Evolutionary conservation across 148 eudicot genomes (phyloP).

Genomic region (Cornus florida): DNA sequence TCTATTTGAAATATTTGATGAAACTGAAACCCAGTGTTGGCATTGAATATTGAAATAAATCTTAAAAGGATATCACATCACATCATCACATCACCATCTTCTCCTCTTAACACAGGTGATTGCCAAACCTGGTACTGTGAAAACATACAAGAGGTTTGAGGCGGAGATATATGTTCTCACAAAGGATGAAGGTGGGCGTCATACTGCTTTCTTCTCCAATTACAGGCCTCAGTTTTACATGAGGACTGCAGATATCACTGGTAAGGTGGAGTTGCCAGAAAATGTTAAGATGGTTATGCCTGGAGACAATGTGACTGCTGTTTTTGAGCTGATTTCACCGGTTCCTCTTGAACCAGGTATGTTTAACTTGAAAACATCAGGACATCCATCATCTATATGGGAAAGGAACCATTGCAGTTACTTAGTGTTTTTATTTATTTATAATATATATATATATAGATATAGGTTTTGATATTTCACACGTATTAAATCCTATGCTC

Average conservation of each 20-base stretch:
- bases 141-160: conserved; percentile 80
- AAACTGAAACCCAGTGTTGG: not conserved
- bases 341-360: conserved; percentile 87
- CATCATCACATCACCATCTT: conserved; percentile 5
- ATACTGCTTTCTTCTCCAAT: conserved; percentile 80
- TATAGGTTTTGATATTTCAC: not conserved
- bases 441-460: too few relatives aligned
- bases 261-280: conserved; percentile 87
- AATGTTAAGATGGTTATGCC: conserved; percentile 99
- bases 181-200: conserved; percentile 97
- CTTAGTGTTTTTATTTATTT: not conserved
- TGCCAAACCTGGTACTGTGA: conserved; percentile 79
- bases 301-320: conserved; percentile 95
- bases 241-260: conserved; percentile 92
- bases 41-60: not conserved
- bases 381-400: not conserved
- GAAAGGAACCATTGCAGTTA: not conserved
- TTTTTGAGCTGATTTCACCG: conserved; percentile 77
- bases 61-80: conserved; percentile 3
- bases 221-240: conserved; percentile 91
- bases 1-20: not conserved
- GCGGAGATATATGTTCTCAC: conserved; percentile 94
- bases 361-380: conserved; percentile 11
- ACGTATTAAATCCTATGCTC: not conserved
- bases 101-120: conserved; percentile 51